A percentile compares a stretch with the other conserved stretches of the same genome.
These are phyloP conservation scores for Citrullus colocynthis DNA, from an alignment of 306 rosid species.

Conservation along the genomic window DNA sequence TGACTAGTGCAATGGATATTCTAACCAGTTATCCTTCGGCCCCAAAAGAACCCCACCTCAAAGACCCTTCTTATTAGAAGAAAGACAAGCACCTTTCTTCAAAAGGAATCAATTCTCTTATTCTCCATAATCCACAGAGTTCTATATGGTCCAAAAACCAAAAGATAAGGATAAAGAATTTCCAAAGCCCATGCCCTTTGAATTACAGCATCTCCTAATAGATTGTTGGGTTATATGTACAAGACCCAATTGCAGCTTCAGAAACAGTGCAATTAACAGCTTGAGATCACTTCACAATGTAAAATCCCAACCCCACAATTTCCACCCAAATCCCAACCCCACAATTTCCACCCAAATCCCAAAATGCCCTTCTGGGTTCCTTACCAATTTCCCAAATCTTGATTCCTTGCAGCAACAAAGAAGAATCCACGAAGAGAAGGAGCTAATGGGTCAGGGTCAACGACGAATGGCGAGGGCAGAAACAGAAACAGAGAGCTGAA, in stretches of 20 bases:
- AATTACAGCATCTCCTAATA: slow-evolving; percentile 1
- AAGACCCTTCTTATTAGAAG: not conserved
- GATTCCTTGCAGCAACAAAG: slow-evolving; percentile 11
- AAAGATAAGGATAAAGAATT: not conserved
- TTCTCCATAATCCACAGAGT: not conserved
- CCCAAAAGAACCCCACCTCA: not conserved
- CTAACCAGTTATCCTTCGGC: not conserved
- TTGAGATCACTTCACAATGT: not conserved
- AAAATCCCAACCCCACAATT: not conserved
- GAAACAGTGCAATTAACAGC: not conserved
- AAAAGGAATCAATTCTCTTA: not conserved
- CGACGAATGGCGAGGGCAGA: not conserved
- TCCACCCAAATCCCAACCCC: not conserved
- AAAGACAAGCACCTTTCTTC: not conserved
- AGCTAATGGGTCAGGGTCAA: slow-evolving; percentile 1
- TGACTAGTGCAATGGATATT: slow-evolving; percentile 6
- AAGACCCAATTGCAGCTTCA: not conserved
- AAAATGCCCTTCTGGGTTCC: not conserved
- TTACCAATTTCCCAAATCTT: slow-evolving; percentile 12
- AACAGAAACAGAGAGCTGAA: not conserved
- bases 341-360: not conserved
- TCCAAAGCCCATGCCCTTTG: not conserved
- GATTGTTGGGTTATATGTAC: not conserved
- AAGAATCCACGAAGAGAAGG: not conserved
- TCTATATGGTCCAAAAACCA: not conserved